Evolutionary conservation across 2,329 filamentous ascomycete genomes (phyloP).

Genomic region (Tolypocladium cylindrosporum): DNA sequence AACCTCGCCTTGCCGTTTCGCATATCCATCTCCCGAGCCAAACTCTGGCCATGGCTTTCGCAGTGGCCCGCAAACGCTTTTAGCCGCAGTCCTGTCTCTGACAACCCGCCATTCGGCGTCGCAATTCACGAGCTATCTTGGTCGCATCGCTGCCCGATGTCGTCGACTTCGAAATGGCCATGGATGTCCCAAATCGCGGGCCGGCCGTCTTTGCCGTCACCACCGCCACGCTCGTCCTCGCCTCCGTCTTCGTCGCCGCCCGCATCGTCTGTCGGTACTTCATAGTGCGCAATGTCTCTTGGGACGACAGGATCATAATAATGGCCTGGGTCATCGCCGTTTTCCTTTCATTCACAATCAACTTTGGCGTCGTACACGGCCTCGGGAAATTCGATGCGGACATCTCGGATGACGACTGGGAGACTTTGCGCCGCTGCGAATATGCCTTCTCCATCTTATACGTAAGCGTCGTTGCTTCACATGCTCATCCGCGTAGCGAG

Average conservation of each 20-base stretch:
- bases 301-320: slow-evolving; percentile 76
- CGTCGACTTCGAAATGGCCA: slow-evolving; percentile 1
- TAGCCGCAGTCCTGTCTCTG: neutral
- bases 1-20: neutral
- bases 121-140: neutral
- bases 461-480: slow-evolving; percentile 24
- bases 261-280: slow-evolving; percentile 63
- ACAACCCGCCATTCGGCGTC: neutral
- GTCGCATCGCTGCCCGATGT: slow-evolving; percentile 2
- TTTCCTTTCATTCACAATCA: slow-evolving; percentile 57
- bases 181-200: slow-evolving; percentile 35
- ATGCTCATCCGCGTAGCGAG: too few species aligned
- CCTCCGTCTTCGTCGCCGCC: slow-evolving; percentile 64
- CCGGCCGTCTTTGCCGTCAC: slow-evolving; percentile 60
- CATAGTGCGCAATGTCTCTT: slow-evolving; percentile 61
- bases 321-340: slow-evolving; percentile 67
- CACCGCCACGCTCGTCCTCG: slow-evolving; percentile 56
- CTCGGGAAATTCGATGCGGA: slow-evolving; percentile 58
- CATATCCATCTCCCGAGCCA: neutral
- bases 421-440: slow-evolving; percentile 46
- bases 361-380: slow-evolving; percentile 52
- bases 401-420: slow-evolving; percentile 39
- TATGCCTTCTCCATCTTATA: slow-evolving; percentile 57
- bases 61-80: neutral
- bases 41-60: neutral